phyloP scores from a whole-genome alignment of 371 early-diverging fungal genomes.

The Amoeboaphelidium occidentale region DNA sequence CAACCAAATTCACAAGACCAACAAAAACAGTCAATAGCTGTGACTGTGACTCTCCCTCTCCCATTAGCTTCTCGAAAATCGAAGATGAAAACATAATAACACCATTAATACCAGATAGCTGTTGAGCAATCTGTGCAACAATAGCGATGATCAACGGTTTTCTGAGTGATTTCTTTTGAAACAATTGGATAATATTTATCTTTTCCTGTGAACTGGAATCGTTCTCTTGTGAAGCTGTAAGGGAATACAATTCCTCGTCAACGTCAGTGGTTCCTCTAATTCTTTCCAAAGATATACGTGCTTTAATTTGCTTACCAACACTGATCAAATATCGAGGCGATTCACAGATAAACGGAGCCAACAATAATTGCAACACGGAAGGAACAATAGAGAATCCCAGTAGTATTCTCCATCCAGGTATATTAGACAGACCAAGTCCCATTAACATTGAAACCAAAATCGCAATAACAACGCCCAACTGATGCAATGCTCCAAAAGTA shows the following conservation, averaged over 20 bases:
- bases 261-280: slow-evolving; percentile 29
- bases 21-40: slow-evolving; percentile 10
- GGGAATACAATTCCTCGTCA: slow-evolving; percentile 20
- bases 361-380: slow-evolving; percentile 26
- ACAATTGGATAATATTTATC: slow-evolving; percentile 5
- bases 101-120: slow-evolving; percentile 64
- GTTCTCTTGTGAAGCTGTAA: background rate
- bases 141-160: slow-evolving; percentile 11
- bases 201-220: background rate
- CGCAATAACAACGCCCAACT: slow-evolving; percentile 56
- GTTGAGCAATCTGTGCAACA: slow-evolving; percentile 42
- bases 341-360: slow-evolving; percentile 46
- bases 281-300: slow-evolving; percentile 24
- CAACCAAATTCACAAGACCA: slow-evolving; percentile 35
- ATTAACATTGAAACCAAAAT: slow-evolving; percentile 38
- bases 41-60: slow-evolving; percentile 22
- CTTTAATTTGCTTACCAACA: slow-evolving; percentile 22
- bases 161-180: slow-evolving; percentile 6
- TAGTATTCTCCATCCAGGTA: slow-evolving; percentile 35
- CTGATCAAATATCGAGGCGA: slow-evolving; percentile 42
- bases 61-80: slow-evolving; percentile 16
- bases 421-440: slow-evolving; percentile 28
- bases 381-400: slow-evolving; percentile 26
- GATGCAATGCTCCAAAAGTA: slow-evolving; percentile 42
- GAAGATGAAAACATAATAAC: slow-evolving; percentile 51